Conservation (phyloP, 768 basidiomycete genomes). For the Flagelloscypha sp. region DNA sequence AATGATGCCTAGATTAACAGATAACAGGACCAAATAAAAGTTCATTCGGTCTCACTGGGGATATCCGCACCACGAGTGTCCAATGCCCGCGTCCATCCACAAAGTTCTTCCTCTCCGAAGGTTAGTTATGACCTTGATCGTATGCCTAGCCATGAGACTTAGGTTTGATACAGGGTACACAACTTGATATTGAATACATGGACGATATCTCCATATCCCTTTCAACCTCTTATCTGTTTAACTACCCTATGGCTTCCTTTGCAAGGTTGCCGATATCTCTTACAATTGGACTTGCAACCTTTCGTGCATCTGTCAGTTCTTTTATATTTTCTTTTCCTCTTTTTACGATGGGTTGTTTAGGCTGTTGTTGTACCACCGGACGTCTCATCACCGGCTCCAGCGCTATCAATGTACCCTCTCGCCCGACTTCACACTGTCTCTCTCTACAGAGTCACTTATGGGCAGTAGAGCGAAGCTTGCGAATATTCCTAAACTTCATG, state of each 20-base stretch:
- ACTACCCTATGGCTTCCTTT: constrained; percentile 76
- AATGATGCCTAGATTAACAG: constrained; percentile 3
- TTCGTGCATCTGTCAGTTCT: constrained; percentile 53
- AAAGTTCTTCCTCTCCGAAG: constrained; percentile 17
- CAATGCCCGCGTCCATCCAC: constrained; percentile 50
- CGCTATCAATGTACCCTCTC: constrained; percentile 66
- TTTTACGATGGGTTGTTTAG: too few species aligned
- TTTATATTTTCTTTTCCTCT: constrained; percentile 3
- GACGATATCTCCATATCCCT: constrained; percentile 79
- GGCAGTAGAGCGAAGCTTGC: constrained; percentile 96
- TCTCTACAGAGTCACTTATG: constrained; percentile 85
- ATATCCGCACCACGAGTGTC: constrained; percentile 69
- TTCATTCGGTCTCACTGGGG: constrained; percentile 81
- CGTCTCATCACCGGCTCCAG: constrained; percentile 26
- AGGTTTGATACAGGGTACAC: constrained; percentile 47
- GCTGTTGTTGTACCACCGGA: background rate
- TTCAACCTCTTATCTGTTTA: constrained; percentile 78
- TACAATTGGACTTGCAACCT: constrained; percentile 68
- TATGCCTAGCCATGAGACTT: constrained; percentile 10
- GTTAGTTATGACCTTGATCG: constrained; percentile 17
- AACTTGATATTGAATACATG: constrained; percentile 77
- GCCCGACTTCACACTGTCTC: constrained; percentile 78
- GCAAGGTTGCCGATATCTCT: constrained; percentile 77
- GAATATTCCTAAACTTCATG: constrained; percentile 95
- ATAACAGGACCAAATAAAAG: constrained; percentile 70